Percentiles rank a stretch among this genome's conserved stretches.
Evolutionary conservation across 768 basidiomycete genomes (phyloP).

Genomic region (Lactifluus subvellereus): DNA sequence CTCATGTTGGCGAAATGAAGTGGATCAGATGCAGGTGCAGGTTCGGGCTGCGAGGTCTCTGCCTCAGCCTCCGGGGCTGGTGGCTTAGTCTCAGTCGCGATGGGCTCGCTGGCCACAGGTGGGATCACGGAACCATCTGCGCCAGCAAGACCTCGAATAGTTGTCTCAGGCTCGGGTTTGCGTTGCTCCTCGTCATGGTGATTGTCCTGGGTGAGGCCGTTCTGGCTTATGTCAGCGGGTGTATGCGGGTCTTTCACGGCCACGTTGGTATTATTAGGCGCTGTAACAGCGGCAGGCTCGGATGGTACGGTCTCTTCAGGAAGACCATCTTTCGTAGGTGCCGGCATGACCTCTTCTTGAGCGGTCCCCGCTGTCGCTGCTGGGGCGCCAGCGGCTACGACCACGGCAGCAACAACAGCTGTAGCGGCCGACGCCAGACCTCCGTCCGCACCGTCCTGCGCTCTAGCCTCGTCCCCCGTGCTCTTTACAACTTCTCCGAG

Average conservation of each 20-base stretch:
- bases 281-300: constrained; percentile 18
- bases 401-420: constrained; percentile 21
- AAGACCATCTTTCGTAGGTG: constrained; percentile 19
- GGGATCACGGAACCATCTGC: constrained; percentile 24
- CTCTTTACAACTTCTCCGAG: constrained; percentile 55
- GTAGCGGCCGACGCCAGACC: constrained; percentile 15
- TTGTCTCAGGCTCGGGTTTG: neutral
- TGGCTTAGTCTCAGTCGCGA: constrained; percentile 20
- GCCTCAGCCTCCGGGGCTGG: constrained; percentile 7
- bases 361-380: neutral
- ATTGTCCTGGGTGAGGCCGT: constrained; percentile 1
- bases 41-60: neutral
- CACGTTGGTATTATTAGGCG: constrained; percentile 25
- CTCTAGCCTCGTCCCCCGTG: constrained; percentile 19
- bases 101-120: constrained; percentile 31
- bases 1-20: neutral
- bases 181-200: neutral
- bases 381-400: constrained; percentile 19
- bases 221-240: constrained; percentile 1
- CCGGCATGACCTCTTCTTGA: neutral
- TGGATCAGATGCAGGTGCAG: neutral
- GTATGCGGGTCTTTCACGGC: constrained; percentile 18
- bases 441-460: neutral
- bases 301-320: constrained; percentile 20
- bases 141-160: neutral